phyloP scores from a whole-genome alignment of 495 filamentous ascomycete genomes.

The Terfezia claveryi region DNA sequence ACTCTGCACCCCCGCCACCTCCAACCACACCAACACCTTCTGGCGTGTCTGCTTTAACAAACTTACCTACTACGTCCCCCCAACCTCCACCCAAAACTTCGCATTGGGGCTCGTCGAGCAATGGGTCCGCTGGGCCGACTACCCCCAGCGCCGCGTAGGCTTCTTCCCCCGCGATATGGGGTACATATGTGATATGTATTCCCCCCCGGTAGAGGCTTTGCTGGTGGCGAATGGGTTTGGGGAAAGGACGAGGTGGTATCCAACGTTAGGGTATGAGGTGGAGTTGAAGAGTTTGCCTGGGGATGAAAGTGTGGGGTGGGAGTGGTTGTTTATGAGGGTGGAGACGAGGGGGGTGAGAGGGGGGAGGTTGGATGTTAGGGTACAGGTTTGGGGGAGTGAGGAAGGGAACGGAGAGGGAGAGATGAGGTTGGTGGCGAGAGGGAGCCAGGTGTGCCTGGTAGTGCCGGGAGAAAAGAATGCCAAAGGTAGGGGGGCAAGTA shows the following conservation, averaged over 20 bases:
- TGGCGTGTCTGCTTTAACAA: background rate
- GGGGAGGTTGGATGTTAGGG: background rate
- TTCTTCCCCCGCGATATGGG: background rate
- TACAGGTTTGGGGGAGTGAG: background rate
- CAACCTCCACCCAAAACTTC: background rate
- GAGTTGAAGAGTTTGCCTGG: background rate
- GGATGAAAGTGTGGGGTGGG: background rate
- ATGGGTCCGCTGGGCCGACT: background rate
- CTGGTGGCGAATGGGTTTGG: background rate
- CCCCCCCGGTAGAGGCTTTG: background rate
- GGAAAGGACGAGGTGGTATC: background rate
- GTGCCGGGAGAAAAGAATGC: background rate
- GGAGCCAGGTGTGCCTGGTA: background rate
- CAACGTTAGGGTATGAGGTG: background rate
- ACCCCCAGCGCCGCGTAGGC: background rate
- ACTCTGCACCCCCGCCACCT: too few relatives aligned
- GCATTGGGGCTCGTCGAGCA: background rate
- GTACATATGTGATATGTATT: background rate
- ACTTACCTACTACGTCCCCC: background rate
- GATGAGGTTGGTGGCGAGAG: background rate
- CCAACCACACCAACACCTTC: too few relatives aligned
- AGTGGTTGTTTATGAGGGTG: background rate
- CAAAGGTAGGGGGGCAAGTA: background rate
- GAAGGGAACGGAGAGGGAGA: background rate
- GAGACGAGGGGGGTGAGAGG: background rate